Evolutionary conservation across 805 yeast species (phyloP).

Genomic region (Lachancea kluyveri): DNA sequence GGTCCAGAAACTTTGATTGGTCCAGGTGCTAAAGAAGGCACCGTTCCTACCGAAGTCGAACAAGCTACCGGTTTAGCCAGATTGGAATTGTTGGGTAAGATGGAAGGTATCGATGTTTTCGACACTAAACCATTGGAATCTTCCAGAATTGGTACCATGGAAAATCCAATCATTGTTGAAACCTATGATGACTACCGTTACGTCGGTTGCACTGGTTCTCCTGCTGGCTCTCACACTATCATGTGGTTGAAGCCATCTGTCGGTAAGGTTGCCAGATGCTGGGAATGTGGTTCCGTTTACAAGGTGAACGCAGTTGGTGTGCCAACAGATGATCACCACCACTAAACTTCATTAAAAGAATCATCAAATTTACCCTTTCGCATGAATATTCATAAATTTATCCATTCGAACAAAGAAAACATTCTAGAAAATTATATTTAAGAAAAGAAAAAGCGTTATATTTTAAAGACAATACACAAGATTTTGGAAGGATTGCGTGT

Average conservation of each 20-base stretch:
- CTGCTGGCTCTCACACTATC: constrained; percentile 85
- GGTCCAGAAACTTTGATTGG: constrained; percentile 78
- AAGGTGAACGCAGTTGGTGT: constrained; percentile 83
- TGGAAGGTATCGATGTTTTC: constrained; percentile 91
- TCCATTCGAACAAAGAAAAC: too few species aligned
- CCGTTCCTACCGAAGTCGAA: constrained; percentile 88
- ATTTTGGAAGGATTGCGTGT: too few species aligned
- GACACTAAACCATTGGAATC: constrained; percentile 84
- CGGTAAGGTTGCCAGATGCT: constrained; percentile 84
- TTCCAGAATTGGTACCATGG: constrained; percentile 85
- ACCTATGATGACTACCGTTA: constrained; percentile 89
- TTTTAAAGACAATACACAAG: too few species aligned
- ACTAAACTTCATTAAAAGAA: constrained; percentile 5
- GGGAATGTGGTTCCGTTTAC: constrained; percentile 98
- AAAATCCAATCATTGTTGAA: constrained; percentile 84
- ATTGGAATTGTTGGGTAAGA: constrained; percentile 86
- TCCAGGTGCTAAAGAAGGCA: constrained; percentile 80
- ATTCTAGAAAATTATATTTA: too few species aligned
- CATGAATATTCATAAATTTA: constrained; percentile 10
- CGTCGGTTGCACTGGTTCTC: constrained; percentile 96
- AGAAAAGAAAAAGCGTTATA: too few species aligned
- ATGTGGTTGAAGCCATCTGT: constrained; percentile 89
- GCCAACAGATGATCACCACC: constrained; percentile 46
- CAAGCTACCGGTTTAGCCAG: constrained; percentile 99
- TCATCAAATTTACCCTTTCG: constrained; percentile 1